Percentiles rank a stretch among this genome's conserved stretches.
Conservation (phyloP, 306 rosid genomes). For the Lithocarpus polystachyus region DNA sequence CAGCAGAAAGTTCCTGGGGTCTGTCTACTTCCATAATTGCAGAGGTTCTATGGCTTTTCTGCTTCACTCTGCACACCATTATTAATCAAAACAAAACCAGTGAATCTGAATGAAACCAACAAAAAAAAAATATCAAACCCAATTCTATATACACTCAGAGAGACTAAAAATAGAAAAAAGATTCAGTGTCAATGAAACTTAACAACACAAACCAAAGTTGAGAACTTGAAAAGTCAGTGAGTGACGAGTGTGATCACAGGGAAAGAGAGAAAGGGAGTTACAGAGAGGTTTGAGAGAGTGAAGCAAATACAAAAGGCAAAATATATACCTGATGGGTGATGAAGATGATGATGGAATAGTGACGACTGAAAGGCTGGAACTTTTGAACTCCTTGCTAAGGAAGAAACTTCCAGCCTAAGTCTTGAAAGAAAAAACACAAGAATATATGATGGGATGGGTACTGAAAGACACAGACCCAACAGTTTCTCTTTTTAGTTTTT, state of each 20-base stretch:
- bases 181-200: neutral
- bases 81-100: neutral
- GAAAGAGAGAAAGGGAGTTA: no score
- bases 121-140: neutral
- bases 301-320: no score
- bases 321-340: no score
- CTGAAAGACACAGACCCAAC: no score
- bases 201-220: neutral
- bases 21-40: slow-evolving; percentile 30
- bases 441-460: no score
- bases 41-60: slow-evolving; percentile 3
- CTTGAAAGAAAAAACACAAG: no score
- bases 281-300: no score
- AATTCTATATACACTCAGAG: neutral
- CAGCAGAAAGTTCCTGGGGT: slow-evolving; percentile 14
- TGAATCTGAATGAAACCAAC: neutral
- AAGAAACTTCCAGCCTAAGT: no score
- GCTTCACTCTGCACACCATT: neutral
- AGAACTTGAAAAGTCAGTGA: neutral
- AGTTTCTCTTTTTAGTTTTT: no score
- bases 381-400: no score
- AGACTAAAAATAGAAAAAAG: neutral
- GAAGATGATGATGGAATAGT: no score
- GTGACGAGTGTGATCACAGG: neutral
- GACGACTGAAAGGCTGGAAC: no score